Base-by-base conservation (phyloP, 352 stramenopile species). In the Globisporangium iwayamae region DNA sequence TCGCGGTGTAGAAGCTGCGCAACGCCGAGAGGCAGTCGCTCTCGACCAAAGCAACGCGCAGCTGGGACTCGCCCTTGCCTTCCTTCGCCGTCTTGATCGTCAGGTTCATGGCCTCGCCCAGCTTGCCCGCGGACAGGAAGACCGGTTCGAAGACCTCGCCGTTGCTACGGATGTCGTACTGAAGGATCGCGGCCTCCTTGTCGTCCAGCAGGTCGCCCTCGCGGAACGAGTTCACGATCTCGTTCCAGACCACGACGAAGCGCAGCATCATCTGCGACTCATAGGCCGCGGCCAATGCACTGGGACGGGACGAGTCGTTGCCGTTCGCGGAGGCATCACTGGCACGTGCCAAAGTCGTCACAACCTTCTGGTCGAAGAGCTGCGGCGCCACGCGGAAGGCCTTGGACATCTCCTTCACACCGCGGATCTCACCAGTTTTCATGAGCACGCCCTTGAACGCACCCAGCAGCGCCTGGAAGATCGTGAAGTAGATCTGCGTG, bases 121-220 rank as follows among this genome's bases (percentile, higher is more conserved):
- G 65, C 65, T 94, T 95, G 20, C 87, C 87, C 36, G 87, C 87
- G 18, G 87, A 94, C 25, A 95, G 62, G 62, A 95, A 95, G 4
- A 95, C 85, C 0, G 87, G 87, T 61, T 95, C 87, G 50, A 93
- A 94, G 30, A 95, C 87, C 65, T 93, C 83, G 7, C 87, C 87
- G 13, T 86, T 92, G 68, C 85, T 93, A 50, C 81, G 85, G 32
- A 95, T 94, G 66, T 94, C 83, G 58, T 92, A 92, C 67, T 92
- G 83, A 39, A 92, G 61, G 32, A 92, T 90, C 8, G 83, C 82
- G 1, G 83, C 83, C 57, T 92, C 83, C 59, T 90, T 92, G 62
- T 92, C 83, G 22, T 92, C 83, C 4, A 92, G 59, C 50, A 92
- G 60, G 67, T 92, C 83, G 4, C 78, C 76, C 60, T 89, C 81